Evolutionary conservation across 1,284 basidiomycete genomes (phyloP).

Genomic region (Amylostereum areolatum): DNA sequence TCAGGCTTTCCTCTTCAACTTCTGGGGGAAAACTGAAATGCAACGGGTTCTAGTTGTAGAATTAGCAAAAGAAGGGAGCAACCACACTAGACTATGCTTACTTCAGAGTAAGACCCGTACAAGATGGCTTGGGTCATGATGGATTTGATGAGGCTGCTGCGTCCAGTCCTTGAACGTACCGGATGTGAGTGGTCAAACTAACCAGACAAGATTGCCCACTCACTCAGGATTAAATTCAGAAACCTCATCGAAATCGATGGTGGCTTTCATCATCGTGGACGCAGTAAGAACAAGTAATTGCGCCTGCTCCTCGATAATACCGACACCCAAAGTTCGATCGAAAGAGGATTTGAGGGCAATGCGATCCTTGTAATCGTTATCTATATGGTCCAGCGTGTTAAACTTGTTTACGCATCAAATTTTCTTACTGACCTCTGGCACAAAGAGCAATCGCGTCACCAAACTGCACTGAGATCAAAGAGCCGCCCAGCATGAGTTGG

Average conservation of each 20-base stretch:
- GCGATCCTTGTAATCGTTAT: constrained; percentile 64
- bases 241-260: constrained; percentile 57
- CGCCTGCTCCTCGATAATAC: constrained; percentile 44
- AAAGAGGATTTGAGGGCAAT: constrained; percentile 62
- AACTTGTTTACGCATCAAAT: background rate
- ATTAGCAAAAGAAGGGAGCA: constrained; percentile 1
- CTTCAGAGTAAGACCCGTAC: constrained; percentile 66
- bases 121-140: constrained; percentile 86
- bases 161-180: constrained; percentile 40
- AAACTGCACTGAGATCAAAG: constrained; percentile 59
- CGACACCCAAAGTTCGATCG: constrained; percentile 67
- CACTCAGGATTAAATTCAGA: constrained; percentile 53
- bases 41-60: constrained; percentile 64
- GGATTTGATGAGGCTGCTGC: constrained; percentile 68
- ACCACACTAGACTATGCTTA: constrained; percentile 19
- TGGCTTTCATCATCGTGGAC: constrained; percentile 59
- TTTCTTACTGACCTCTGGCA: constrained; percentile 43
- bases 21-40: constrained; percentile 79
- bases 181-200: background rate
- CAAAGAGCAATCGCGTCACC: constrained; percentile 73
- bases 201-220: constrained; percentile 17
- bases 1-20: constrained; percentile 74
- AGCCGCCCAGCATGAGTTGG: constrained; percentile 49
- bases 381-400: constrained; percentile 27
- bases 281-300: constrained; percentile 60